Base-by-base conservation (phyloP, 140 eudicot species). In the Senecio squalidus region DNA sequence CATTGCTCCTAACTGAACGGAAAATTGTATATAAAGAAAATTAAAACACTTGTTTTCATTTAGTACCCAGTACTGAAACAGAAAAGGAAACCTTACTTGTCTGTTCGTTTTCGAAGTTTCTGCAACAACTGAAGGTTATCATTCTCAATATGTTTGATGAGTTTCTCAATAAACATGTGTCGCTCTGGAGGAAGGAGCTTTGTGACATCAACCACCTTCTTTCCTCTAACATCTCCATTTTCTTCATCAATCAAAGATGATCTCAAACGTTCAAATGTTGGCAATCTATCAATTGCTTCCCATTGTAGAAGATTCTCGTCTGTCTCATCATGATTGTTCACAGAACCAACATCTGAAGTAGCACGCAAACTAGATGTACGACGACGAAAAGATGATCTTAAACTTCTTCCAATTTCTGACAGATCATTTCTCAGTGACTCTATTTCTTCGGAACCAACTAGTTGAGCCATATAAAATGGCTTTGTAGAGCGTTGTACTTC, bases 151-250 rank as follows among this genome's bases (percentile, higher is more conserved):
- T 79, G 85, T 49, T 66, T 71, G 49, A 79, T 74, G 62, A 79
- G 85, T 56, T 71, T 74, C 73, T 79, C 85, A 10, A 79, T 75
- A 43, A 79, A 79, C 81, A 71, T 30, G 47, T 70, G 85, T 40
- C 78, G 38, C 50, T 79, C 81, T 21, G 69, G 60, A 18, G 78
- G 55, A 56, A 74, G 73, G 26, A 79, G 78, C 55, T 76, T 74
- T 27, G 78, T 75, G 61, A 79, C 85, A 75, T 79, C 81, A 71
- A 71, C 69, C 51, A 79, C 47, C 30, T 58, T 71, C 45, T 71
- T 79, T 50, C 76, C 55, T 48, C 58, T 62, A 36, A 26, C 66
- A 64, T 69, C 69, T 47, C 70, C 76, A 48, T 43, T 46, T 60
- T 75, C 60, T 34, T 71, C 78, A 49, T 79, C 85, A 27, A 75